Evolutionary conservation across 2,329 filamentous ascomycete species (phyloP), one percentile per base, ranked within the genome.

Genomic region (Acephala macrosclerotiorum): DNA sequence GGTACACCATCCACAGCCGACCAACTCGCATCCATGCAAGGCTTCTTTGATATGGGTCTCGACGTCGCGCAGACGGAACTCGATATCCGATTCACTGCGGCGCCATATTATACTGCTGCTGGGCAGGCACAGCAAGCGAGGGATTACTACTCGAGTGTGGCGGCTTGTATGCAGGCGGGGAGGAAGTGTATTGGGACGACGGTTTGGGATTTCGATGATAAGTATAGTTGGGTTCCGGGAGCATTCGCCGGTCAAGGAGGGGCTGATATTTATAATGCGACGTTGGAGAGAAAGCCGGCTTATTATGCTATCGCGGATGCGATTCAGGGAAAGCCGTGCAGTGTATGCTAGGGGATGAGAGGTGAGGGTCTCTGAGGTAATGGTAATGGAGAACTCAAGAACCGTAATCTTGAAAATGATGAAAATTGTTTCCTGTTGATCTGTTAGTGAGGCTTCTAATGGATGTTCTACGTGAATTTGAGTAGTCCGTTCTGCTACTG

Each of bases 151-250:
- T 25, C 26, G 16, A 49, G 25, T 26, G 61, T 63, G 4, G 51
- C 40, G 12, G 53, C 49, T 58, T 63, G 51, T 58, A 58, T 63
- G 61, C 22, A 51, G 35, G 61, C 40, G 11, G 61, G 61, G 1
- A 38, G 36, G 33, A 20, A 35, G 6, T 60, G 58, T n/a, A 53
- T 60, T 51, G 58, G 58, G 14, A 60, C 47, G 33, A 60, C 58
- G 16, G 58, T 60, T 18, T 60, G 58, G 60, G 60, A 57, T 55
- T 56, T 62, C 22, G 51, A 55, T 45, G 60, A 62, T 33, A 42
- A 55, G 25, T 64, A 64, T 35, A 53, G 42, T 35, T 64, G 62
- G 62, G 47, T 64, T 33, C 62, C 62, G 22, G 20, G 38, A 20
- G 14, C 57, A 4, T 64, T 64, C 38, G 42, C 56, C 0, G 62